Conservation (phyloP, 305 asterid genomes). For the Fraxinus greggii region DNA sequence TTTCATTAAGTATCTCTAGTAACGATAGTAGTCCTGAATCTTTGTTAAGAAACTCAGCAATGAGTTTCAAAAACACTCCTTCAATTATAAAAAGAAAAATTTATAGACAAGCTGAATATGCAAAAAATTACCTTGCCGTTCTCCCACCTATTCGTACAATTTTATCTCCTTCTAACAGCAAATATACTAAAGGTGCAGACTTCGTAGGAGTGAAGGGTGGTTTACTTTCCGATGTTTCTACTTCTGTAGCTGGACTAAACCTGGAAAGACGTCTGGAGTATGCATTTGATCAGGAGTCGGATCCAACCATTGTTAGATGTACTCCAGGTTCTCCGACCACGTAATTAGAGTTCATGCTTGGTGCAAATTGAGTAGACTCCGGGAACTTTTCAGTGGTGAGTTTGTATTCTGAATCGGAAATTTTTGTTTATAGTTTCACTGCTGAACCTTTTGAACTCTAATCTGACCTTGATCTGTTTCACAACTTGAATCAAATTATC, state of each 20-base stretch:
- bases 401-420: constrained; percentile 13
- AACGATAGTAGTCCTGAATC: constrained; percentile 52
- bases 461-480: neutral
- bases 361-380: constrained; percentile 39
- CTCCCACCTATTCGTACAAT: constrained; percentile 21
- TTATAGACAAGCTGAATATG: constrained; percentile 24
- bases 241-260: constrained; percentile 37
- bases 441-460: neutral
- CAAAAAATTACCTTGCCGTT: constrained; percentile 23
- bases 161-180: constrained; percentile 25
- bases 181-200: constrained; percentile 26
- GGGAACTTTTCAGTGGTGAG: constrained; percentile 32
- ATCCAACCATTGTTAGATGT: constrained; percentile 32
- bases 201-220: constrained; percentile 25
- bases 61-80: constrained; percentile 63
- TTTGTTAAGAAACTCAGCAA: constrained; percentile 59
- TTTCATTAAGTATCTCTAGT: constrained; percentile 34
- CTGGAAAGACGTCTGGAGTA: constrained; percentile 60
- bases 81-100: constrained; percentile 59
- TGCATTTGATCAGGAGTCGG: constrained; percentile 62
- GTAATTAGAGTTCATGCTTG: constrained; percentile 31
- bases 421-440: constrained; percentile 7
- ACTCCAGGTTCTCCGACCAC: constrained; percentile 42
- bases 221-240: constrained; percentile 27
- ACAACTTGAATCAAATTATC: neutral